Base-by-base conservation (phyloP, 2,329 filamentous ascomycete species). In the Pseudogymnoascus sp. region DNA sequence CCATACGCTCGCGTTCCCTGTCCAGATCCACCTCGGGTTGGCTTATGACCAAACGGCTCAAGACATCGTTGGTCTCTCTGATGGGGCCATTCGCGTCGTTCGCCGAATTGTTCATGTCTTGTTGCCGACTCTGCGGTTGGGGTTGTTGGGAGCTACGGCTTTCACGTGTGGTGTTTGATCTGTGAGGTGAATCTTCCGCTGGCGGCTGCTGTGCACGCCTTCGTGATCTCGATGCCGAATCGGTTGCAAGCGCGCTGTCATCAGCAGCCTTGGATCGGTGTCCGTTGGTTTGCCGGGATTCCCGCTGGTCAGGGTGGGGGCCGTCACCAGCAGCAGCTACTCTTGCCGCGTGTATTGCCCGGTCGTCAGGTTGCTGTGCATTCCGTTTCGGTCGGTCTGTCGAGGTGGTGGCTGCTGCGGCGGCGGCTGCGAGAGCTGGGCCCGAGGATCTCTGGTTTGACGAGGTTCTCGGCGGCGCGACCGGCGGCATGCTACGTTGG, bases 381-480 rank as follows among this genome's bases (percentile, higher is more conserved):
- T 63, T 61, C 24, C 70, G 66, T 61, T 67, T 64, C 41, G 68
- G 66, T 7, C 67, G 68, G 50, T 61, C 61, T 4, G 61, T 40
- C 53, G 28, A 41, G 35, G 35, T 40, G 10, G 46, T 63, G 53
- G 61, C 53, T 19, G 68, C 65, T 1, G 65, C 63, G n/a, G 68
- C 63, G 69, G 66, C 78, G 76, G 66, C 77, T 75, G 68, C 65
- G 24, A 66, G 63, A 43, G 68, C 65, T 41, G 67, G 46, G 38
- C 69, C 75, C 69, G 70, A 76, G 71, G 66, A 72, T 74, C 78
- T 82, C 67, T 86, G 84, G 67, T 86, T 89, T 46, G 91, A 95
- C 12, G 92, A 96, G 6, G 90, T 93, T 71, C 92, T 85, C 37
- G 90, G 90, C 59, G 90, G 92, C 62, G 89, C 87, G 69, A 90